phyloP scores from a whole-genome alignment of 345 rosid genomes.

The Erodium maritimum region DNA sequence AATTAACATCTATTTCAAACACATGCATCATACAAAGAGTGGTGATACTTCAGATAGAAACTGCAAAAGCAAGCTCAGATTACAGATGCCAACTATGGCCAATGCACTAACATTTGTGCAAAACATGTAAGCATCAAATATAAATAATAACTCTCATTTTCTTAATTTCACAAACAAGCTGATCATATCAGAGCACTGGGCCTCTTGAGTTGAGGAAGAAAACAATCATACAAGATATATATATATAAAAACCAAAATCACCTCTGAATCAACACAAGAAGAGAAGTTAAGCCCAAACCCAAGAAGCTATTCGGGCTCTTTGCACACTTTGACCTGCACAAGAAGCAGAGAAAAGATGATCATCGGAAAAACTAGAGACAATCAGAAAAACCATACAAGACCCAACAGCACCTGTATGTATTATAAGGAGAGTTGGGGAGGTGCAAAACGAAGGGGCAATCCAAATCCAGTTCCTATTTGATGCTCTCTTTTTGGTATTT shows the following conservation, averaged over 20 bases:
- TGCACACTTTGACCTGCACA: conserved; percentile 62
- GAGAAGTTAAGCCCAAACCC: conserved; percentile 36
- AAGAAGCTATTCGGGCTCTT: conserved; percentile 20
- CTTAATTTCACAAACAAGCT: conserved; percentile 40
- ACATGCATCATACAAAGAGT: no score
- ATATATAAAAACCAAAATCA: conserved; percentile 39
- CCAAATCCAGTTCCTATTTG: conserved; percentile 30
- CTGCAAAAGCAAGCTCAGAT: no score
- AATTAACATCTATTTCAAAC: no score
- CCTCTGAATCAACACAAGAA: conserved; percentile 43
- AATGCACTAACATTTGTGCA: no score
- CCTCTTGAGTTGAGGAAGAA: conserved; percentile 21
- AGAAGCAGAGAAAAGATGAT: conserved; percentile 11
- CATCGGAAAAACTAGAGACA: conserved; percentile 4
- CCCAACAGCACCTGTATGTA: conserved; percentile 29
- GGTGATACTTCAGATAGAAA: no score
- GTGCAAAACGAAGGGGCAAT: conserved; percentile 28
- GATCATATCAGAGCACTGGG: conserved; percentile 31
- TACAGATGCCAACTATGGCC: no score
- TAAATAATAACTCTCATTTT: not conserved
- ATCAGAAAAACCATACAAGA: conserved; percentile 1
- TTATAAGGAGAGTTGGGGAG: conserved; percentile 19
- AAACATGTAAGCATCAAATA: no score
- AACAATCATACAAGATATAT: conserved; percentile 28
- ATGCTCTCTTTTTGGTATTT: no score